A percentile compares a stretch with the other conserved stretches of the same genome.
Evolutionary conservation across 768 basidiomycete genomes (phyloP).

Genomic region (Russula sp.): DNA sequence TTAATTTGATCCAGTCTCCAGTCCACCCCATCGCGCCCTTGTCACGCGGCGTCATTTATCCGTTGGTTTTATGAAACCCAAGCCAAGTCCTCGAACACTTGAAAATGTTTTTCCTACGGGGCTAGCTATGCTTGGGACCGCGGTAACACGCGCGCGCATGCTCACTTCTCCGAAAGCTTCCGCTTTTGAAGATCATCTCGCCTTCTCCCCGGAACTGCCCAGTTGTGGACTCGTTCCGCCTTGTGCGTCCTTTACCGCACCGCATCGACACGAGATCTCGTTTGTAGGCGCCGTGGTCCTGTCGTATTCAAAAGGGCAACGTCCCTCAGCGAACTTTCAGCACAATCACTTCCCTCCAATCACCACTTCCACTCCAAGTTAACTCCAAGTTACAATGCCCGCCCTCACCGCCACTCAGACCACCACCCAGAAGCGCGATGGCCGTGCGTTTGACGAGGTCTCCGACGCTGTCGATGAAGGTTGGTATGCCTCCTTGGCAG

Average conservation of each 20-base stretch:
- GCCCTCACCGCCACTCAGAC: conserved; percentile 11
- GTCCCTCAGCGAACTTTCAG: not conserved
- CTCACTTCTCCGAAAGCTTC: conserved; percentile 10
- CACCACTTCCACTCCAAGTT: not conserved
- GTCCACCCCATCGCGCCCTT: not conserved
- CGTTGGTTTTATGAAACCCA: conserved; percentile 11
- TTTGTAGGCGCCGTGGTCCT: conserved; percentile 10
- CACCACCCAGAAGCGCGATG: conserved; percentile 24
- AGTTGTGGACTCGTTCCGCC: not conserved
- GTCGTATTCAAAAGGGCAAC: conserved; percentile 11
- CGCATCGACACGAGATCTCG: conserved; percentile 11
- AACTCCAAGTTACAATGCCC: conserved; percentile 10
- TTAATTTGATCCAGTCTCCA: conserved; percentile 1
- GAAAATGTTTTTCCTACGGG: not conserved
- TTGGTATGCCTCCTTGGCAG: conserved; percentile 27
- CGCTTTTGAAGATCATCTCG: conserved; percentile 5
- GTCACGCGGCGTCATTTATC: conserved; percentile 16
- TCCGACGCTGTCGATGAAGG: conserved; percentile 48
- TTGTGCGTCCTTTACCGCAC: not conserved
- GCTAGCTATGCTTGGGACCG: not conserved
- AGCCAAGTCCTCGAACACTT: not conserved
- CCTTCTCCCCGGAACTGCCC: conserved; percentile 10
- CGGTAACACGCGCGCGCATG: not conserved
- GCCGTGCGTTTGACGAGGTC: conserved; percentile 35
- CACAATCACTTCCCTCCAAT: conserved; percentile 5